A percentile compares a stretch with the other conserved stretches of the same genome.
These are phyloP conservation scores for Dillenia suffruticosa DNA, from an alignment of 164 flowering plant species.

Conservation along the genomic window DNA sequence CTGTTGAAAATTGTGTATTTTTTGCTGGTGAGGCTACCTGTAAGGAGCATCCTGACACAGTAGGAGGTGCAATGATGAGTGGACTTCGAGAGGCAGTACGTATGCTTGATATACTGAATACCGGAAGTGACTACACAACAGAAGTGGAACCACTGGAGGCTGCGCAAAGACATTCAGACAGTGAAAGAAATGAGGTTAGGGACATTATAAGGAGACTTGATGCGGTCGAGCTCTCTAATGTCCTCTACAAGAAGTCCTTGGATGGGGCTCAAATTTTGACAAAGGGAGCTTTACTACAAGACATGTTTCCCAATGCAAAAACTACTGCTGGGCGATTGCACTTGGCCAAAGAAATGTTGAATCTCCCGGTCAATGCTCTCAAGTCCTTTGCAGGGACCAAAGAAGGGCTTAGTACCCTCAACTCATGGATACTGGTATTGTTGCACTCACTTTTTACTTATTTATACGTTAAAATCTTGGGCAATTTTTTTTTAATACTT, in stretches of 20 bases:
- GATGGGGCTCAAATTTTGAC: constrained; percentile 49
- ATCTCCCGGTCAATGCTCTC: constrained; percentile 62
- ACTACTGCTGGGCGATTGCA: constrained; percentile 83
- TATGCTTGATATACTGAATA: constrained; percentile 68
- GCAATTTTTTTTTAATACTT: too few relatives aligned
- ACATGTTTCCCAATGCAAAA: constrained; percentile 76
- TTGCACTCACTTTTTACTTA: background rate
- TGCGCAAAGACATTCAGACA: constrained; percentile 65
- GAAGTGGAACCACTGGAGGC: constrained; percentile 88
- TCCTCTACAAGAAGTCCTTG: constrained; percentile 50
- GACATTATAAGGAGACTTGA: constrained; percentile 83
- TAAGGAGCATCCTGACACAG: constrained; percentile 99
- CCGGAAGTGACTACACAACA: constrained; percentile 78
- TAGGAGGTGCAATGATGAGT: constrained; percentile 99
- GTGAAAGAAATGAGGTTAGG: constrained; percentile 78
- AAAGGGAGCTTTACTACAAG: constrained; percentile 59
- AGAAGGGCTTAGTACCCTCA: constrained; percentile 76
- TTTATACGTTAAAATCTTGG: background rate
- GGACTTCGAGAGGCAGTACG: constrained; percentile 99
- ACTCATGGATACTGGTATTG: constrained; percentile 92
- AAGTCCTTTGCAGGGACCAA: constrained; percentile 92
- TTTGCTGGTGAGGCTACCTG: constrained; percentile 99
- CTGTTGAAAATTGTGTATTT: constrained; percentile 89
- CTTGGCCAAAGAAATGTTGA: constrained; percentile 79
- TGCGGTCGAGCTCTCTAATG: constrained; percentile 71